Evolutionary conservation across 2,329 filamentous ascomycete species (phyloP).

Genomic region (Xylariaceae sp.): DNA sequence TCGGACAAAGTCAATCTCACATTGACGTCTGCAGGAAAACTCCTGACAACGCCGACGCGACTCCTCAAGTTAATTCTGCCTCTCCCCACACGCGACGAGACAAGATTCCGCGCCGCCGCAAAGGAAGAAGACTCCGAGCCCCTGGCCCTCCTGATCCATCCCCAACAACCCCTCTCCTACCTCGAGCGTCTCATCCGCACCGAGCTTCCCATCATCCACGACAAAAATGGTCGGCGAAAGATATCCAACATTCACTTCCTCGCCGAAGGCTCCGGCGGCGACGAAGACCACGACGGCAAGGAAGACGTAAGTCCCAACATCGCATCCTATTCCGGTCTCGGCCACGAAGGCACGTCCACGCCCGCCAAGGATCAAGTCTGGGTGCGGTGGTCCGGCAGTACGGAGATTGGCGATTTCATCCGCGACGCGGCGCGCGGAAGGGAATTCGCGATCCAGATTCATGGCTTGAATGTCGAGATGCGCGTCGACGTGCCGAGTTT

Average conservation of each 20-base stretch:
- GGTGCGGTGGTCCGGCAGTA: conserved; percentile 82
- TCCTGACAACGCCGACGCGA: conserved; percentile 64
- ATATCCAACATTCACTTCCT: conserved; percentile 73
- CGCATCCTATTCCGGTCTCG: conserved; percentile 66
- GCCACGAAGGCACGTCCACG: conserved; percentile 51
- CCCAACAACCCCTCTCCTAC: conserved; percentile 86
- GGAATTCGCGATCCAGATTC: conserved; percentile 79
- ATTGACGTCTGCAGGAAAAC: conserved; percentile 48
- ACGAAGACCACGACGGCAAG: conserved; percentile 42
- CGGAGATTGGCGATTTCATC: conserved; percentile 91
- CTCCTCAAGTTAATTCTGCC: conserved; percentile 68
- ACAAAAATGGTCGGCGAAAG: conserved; percentile 59
- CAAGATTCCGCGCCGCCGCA: conserved; percentile 32
- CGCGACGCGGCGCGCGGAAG: conserved; percentile 78
- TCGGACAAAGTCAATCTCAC: conserved; percentile 1
- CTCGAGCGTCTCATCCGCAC: conserved; percentile 84
- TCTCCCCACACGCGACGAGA: conserved; percentile 49
- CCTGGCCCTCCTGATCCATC: conserved; percentile 77
- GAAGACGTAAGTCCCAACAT: conserved; percentile 41
- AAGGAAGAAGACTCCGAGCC: conserved; percentile 72
- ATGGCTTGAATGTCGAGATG: conserved; percentile 61
- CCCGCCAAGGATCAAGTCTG: conserved; percentile 53
- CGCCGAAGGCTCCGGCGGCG: conserved; percentile 58
- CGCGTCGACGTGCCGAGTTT: conserved; percentile 80
- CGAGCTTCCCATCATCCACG: conserved; percentile 66